phyloP scores from a whole-genome alignment of 768 basidiomycete species.

The Lactarius hengduanensis region DNA sequence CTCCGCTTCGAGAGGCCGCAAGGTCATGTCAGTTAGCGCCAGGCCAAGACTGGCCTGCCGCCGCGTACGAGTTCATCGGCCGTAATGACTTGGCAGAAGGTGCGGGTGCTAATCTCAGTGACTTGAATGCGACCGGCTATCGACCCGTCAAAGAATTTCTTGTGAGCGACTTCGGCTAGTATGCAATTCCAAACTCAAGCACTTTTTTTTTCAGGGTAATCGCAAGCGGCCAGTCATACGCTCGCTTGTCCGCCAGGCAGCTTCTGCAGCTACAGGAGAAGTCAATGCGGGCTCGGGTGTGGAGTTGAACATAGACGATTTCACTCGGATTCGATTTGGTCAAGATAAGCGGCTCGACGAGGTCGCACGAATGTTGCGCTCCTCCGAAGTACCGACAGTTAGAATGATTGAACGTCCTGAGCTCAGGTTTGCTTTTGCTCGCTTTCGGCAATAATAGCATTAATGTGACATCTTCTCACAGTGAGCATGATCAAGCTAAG shows the following conservation, averaged over 20 bases:
- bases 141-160: conserved; percentile 56
- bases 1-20: conserved; percentile 83
- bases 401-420: conserved; percentile 66
- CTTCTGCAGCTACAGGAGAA: conserved; percentile 50
- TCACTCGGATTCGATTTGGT: conserved; percentile 83
- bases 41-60: conserved; percentile 67
- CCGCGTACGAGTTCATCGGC: conserved; percentile 66
- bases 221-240: conserved; percentile 18
- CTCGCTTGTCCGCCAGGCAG: conserved; percentile 20
- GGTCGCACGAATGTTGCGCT: conserved; percentile 87
- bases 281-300: conserved; percentile 63
- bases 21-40: conserved; percentile 80
- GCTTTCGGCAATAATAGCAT: not conserved
- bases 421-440: conserved; percentile 50
- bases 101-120: conserved; percentile 47
- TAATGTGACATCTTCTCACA: conserved; percentile 34
- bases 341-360: conserved; percentile 90
- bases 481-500: conserved; percentile 84
- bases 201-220: conserved; percentile 13
- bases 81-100: conserved; percentile 73
- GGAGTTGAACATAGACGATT: conserved; percentile 68
- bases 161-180: conserved; percentile 38
- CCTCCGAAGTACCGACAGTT: conserved; percentile 65
- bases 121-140: conserved; percentile 53
- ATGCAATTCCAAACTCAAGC: not conserved